Conservation (phyloP, 345 rosid species). For the Schrenkiella parvula region DNA sequence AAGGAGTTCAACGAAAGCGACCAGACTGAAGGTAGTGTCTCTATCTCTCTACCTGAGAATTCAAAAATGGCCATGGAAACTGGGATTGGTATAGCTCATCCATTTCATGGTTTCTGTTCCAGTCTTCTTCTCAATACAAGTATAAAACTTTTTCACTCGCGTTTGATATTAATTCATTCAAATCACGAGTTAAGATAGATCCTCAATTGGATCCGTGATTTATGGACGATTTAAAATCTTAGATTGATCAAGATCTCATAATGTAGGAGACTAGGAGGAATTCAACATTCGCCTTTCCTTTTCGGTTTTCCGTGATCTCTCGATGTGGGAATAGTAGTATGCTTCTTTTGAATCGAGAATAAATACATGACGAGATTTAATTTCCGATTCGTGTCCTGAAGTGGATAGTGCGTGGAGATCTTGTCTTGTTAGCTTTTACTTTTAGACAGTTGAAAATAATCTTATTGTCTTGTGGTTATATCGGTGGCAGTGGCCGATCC, state of each 20-base stretch:
- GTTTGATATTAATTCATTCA: not conserved
- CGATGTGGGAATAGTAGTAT: not conserved
- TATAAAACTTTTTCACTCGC: not conserved
- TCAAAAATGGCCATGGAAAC: not conserved
- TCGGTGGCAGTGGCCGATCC: slow-evolving; percentile 60
- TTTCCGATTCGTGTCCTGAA: slow-evolving; percentile 18
- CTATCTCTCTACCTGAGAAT: not conserved
- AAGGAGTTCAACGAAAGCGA: slow-evolving; percentile 86
- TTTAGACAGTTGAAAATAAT: not conserved
- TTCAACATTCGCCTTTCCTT: not conserved
- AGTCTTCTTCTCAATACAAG: not conserved
- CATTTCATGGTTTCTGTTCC: not conserved
- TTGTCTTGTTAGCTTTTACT: not conserved
- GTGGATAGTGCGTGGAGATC: not conserved
- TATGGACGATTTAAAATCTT: not conserved
- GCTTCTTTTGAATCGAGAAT: slow-evolving; percentile 13
- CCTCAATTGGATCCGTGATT: slow-evolving; percentile 20
- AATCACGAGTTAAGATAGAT: slow-evolving; percentile 1
- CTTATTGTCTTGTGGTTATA: not conserved
- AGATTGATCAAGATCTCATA: not conserved
- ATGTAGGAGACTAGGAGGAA: no score
- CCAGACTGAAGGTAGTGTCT: slow-evolving; percentile 55
- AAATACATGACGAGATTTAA: not conserved
- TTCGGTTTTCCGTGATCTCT: not conserved
- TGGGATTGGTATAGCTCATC: not conserved